Evolutionary conservation across 2,329 filamentous ascomycete species (phyloP).

Genomic region (Colletotrichum orbiculare): DNA sequence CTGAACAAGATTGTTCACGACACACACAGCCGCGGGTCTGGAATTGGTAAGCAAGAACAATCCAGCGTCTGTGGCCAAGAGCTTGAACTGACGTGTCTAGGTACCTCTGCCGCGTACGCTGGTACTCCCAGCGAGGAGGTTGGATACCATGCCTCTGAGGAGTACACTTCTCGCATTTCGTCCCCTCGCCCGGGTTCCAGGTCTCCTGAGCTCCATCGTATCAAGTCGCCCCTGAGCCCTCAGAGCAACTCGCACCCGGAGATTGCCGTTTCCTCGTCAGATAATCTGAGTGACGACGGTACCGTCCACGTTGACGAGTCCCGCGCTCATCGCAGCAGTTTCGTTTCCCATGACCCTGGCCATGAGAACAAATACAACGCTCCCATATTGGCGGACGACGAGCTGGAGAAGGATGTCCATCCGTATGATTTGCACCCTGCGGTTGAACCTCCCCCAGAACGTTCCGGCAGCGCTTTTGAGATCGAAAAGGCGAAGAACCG

Average conservation of each 20-base stretch:
- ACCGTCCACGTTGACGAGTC: conserved; percentile 85
- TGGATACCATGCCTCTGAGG: conserved; percentile 87
- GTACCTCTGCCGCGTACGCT: conserved; percentile 68
- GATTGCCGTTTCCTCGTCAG: conserved; percentile 35
- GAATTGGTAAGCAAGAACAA: conserved; percentile 56
- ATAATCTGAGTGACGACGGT: conserved; percentile 58
- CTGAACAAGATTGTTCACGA: conserved; percentile 89
- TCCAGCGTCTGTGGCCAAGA: not conserved
- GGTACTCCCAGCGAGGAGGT: conserved; percentile 91
- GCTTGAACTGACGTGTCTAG: conserved; percentile 56
- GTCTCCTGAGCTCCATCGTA: conserved; percentile 51
- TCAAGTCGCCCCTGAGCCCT: conserved; percentile 42
- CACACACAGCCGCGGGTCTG: conserved; percentile 66
- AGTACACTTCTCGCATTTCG: conserved; percentile 81
- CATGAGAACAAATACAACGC: conserved; percentile 65
- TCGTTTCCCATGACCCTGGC: conserved; percentile 38
- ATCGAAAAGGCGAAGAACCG: conserved; percentile 69
- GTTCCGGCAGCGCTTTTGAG: conserved; percentile 69
- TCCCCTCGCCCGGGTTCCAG: conserved; percentile 68
- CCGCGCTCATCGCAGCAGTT: conserved; percentile 53
- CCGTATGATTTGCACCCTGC: conserved; percentile 81
- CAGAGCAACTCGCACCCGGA: conserved; percentile 42
- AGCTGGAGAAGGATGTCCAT: conserved; percentile 79
- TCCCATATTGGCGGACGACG: conserved; percentile 90
- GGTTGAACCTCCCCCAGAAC: conserved; percentile 78